Evolutionary conservation across 2,329 filamentous ascomycete genomes (phyloP).

Genomic region (Aspergillus pseudoviridinutans): DNA sequence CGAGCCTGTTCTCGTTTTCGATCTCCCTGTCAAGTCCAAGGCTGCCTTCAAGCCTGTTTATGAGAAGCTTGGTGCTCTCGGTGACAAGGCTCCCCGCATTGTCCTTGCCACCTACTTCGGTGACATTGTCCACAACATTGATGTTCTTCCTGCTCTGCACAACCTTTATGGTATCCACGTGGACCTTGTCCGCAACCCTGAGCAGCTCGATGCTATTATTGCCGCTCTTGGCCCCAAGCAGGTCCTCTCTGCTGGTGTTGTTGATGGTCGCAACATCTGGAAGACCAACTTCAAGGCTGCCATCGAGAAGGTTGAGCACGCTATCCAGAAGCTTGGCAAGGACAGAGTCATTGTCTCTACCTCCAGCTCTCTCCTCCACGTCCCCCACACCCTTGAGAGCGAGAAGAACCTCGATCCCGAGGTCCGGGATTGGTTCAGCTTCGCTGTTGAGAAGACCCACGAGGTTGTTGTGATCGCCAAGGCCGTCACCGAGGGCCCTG

Average conservation of each 20-base stretch:
- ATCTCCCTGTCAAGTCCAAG: conserved; percentile 86
- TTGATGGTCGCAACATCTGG: conserved; percentile 99
- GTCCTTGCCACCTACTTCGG: conserved; percentile 97
- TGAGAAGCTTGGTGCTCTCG: conserved; percentile 71
- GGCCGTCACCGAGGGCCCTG: conserved; percentile 90
- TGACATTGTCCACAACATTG: conserved; percentile 98
- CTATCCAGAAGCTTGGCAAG: conserved; percentile 93
- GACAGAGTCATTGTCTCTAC: conserved; percentile 96
- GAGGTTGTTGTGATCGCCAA: conserved; percentile 94
- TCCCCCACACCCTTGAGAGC: conserved; percentile 92
- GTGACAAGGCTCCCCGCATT: conserved; percentile 78
- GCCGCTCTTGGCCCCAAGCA: conserved; percentile 82
- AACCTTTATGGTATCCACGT: conserved; percentile 83
- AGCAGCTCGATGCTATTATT: conserved; percentile 87
- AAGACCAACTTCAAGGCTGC: conserved; percentile 98
- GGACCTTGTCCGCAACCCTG: conserved; percentile 95
- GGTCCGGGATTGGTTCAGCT: conserved; percentile 97
- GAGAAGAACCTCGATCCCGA: conserved; percentile 98
- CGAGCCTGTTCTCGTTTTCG: conserved; percentile 94
- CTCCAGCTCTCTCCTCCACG: conserved; percentile 96
- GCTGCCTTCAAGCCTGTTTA: conserved; percentile 97
- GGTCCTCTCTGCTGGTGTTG: conserved; percentile 89
- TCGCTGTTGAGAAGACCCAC: conserved; percentile 87
- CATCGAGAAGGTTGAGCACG: conserved; percentile 84
- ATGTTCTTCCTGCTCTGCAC: conserved; percentile 70